These are phyloP conservation scores for Parachlorella kessleri DNA, from an alignment of 139 green algal genomes.

Conservation along the genomic window DNA sequence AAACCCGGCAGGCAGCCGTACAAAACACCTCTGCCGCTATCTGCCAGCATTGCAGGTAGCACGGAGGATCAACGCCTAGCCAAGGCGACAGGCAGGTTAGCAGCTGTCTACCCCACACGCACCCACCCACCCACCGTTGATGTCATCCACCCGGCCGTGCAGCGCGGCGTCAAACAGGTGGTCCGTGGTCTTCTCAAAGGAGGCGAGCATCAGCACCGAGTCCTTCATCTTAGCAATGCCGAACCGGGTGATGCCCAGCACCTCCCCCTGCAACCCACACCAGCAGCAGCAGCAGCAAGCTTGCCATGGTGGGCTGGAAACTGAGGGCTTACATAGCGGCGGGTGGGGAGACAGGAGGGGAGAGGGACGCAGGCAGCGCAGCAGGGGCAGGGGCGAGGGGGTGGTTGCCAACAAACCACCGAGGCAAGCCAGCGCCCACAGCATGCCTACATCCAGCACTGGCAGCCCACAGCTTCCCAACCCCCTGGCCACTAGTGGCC, in stretches of 20 bases:
- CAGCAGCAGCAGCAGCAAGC: no score
- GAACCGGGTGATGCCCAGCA: conserved; percentile 98
- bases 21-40: no score
- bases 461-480: no score
- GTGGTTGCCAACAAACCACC: not conserved
- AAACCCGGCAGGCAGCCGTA: no score
- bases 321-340: no score
- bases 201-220: conserved; percentile 97
- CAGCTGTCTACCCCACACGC: not conserved
- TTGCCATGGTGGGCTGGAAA: no score
- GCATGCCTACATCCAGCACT: no score
- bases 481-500: no score
- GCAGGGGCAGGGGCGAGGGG: not conserved
- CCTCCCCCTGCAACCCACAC: conserved; percentile 74
- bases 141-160: conserved; percentile 65
- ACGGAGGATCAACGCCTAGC: no score
- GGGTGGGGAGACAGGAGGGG: not conserved
- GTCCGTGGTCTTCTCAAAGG: conserved; percentile 99
- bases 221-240: conserved; percentile 99
- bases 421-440: not conserved
- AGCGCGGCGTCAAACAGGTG: conserved; percentile 98
- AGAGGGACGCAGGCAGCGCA: not conserved
- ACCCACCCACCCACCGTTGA: conserved; percentile 29
- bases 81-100: no score
- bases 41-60: no score